These are phyloP conservation scores for Cucumis sativus DNA, from an alignment of 306 rosid genomes.

Conservation along the genomic window Cucumber_9930_V3 NC_026655.2:30498501-30499000, in stretches of 20 bases:
- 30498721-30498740: slow-evolving; percentile 67
- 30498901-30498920: slow-evolving; percentile 99
- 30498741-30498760: slow-evolving; percentile 76
- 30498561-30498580: slow-evolving; percentile 22
- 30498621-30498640: slow-evolving; percentile 88
- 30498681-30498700: slow-evolving; percentile 82
- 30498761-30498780: slow-evolving; percentile 54
- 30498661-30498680: slow-evolving; percentile 54
- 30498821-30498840: slow-evolving; percentile 65
- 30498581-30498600: slow-evolving; percentile 23
- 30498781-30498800: slow-evolving; percentile 64
- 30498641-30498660: slow-evolving; percentile 70
- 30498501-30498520: slow-evolving; percentile 88
- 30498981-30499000: not conserved
- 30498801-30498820: slow-evolving; percentile 51
- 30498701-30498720: slow-evolving; percentile 73
- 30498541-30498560: slow-evolving; percentile 35
- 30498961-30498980: not conserved
- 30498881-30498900: slow-evolving; percentile 80
- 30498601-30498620: slow-evolving; percentile 54
- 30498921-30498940: slow-evolving; percentile 87
- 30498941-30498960: slow-evolving; percentile 47
- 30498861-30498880: slow-evolving; percentile 69
- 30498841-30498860: slow-evolving; percentile 57
- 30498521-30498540: slow-evolving; percentile 54